Base-by-base conservation (phyloP, 352 stramenopile genomes). In the Phytophthora multivora region DNA sequence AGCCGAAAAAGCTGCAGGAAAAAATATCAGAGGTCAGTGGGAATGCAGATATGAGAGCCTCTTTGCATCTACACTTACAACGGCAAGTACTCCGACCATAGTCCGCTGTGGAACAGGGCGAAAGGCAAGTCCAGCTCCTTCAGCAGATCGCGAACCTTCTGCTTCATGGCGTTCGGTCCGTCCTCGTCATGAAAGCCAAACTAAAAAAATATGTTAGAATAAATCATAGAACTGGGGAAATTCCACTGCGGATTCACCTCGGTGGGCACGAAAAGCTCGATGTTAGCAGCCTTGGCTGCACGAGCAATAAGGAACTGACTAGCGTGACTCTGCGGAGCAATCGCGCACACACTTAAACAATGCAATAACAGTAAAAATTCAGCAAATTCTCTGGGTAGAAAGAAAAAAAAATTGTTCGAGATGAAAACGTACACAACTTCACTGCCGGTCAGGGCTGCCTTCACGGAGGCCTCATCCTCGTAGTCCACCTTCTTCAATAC, bases 121-220 rank as follows among this genome's bases (percentile, higher is more conserved):
- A 45, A 69, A 3, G 64, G 64, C 15, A 73, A 21, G 16, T 73
- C 52, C 5, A 73, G 33, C 51, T 73, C 64, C 25, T 64, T 68
- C 28, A 73, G 48, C 18, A 61, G n/a, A 30, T 51, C 55, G 28
- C 59, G 55, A 19, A 70, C 35, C 33, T 59, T 51, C 16, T 61
- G 38, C 62, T 70, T 70, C 26, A 30, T 57, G 45, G 58, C 28
- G 28, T 70, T 55, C n/a, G 49, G 33, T 30, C 62, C 62, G 13
- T 70, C 62, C 18, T 48, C 42, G 2, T 61, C 41, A 16, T n/a
- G 45, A 16, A 52, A 59, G n/a, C 19, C 19, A 40, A 25, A 40
- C 26, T 28, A 16, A 2, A 33, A 51, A 36, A 33, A 33, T 11
- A 31, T 4, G 9, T 33, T 33, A 33, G 28, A 33, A 33, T 33